Conservation (phyloP, 306 rosid species). For the Vigna radiata region DNA sequence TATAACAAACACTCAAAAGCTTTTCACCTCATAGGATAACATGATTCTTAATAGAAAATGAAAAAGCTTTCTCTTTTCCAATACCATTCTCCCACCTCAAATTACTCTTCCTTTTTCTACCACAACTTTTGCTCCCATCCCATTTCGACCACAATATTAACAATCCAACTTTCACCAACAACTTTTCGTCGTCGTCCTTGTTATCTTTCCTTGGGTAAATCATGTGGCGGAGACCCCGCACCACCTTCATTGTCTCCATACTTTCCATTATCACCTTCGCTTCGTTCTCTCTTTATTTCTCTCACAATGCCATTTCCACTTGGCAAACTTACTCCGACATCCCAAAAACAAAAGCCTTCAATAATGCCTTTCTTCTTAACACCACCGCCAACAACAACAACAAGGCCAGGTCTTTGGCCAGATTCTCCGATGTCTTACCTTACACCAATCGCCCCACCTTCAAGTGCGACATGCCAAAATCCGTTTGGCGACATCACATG, state of each 20-base stretch:
- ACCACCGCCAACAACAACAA: neutral
- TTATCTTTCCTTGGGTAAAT: neutral
- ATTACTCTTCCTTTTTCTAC: neutral
- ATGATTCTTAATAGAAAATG: slow-evolving; percentile 20
- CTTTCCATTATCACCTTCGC: slow-evolving; percentile 47
- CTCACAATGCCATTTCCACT: slow-evolving; percentile 46
- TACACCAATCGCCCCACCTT: slow-evolving; percentile 51
- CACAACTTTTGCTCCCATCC: neutral
- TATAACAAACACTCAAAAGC: neutral
- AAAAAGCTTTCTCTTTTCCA: neutral
- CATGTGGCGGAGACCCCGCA: slow-evolving; percentile 56
- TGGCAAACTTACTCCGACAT: neutral
- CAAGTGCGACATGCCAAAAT: slow-evolving; percentile 59
- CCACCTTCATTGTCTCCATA: slow-evolving; percentile 45
- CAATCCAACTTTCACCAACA: neutral
- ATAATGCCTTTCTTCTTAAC: neutral
- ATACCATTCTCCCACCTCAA: neutral
- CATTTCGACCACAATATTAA: neutral
- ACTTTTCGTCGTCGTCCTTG: neutral
- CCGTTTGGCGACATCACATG: slow-evolving; percentile 51
- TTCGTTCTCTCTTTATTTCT: slow-evolving; percentile 48
- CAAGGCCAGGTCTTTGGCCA: slow-evolving; percentile 50
- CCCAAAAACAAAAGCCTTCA: neutral
- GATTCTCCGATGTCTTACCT: slow-evolving; percentile 46
- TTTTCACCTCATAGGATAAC: neutral